phyloP scores from a whole-genome alignment of 805 yeast species.

The Barnettozyma siamensis region DNA sequence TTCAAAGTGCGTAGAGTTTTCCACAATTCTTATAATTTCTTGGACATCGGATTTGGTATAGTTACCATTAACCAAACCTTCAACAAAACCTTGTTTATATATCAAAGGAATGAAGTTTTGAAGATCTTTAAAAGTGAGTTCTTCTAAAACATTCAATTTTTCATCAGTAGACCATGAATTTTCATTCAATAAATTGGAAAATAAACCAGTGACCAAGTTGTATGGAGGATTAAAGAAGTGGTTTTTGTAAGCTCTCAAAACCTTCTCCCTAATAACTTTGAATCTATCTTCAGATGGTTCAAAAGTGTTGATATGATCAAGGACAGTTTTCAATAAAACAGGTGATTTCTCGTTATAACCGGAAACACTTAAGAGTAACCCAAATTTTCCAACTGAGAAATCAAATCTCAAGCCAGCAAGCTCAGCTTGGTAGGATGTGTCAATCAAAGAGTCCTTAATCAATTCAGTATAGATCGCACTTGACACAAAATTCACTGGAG shows the following conservation, averaged over 20 bases:
- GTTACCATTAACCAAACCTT: conserved; percentile 78
- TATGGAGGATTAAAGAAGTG: conserved; percentile 73
- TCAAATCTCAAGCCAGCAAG: conserved; percentile 68
- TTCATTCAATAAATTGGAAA: conserved; percentile 64
- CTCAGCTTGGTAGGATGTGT: conserved; percentile 75
- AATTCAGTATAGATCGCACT: conserved; percentile 63
- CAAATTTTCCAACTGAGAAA: conserved; percentile 59
- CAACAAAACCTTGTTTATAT: conserved; percentile 56
- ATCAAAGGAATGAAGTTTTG: conserved; percentile 45
- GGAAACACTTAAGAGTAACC: conserved; percentile 56
- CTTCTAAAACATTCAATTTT: conserved; percentile 42
- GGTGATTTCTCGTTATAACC: conserved; percentile 85
- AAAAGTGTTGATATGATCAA: conserved; percentile 47
- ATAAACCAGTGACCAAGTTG: conserved; percentile 61
- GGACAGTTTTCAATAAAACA: conserved; percentile 53
- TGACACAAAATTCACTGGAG: conserved; percentile 52
- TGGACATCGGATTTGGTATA: conserved; percentile 47
- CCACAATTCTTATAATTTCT: conserved; percentile 39
- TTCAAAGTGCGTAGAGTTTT: conserved; percentile 30
- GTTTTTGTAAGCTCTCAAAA: conserved; percentile 58
- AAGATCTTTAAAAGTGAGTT: conserved; percentile 45
- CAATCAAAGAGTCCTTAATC: conserved; percentile 69
- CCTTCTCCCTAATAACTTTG: conserved; percentile 57
- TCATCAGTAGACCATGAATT: conserved; percentile 61
- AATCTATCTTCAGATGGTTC: conserved; percentile 53